Base-by-base conservation (phyloP, 176 grass and related monocot species). In the Carex kokanica region DNA sequence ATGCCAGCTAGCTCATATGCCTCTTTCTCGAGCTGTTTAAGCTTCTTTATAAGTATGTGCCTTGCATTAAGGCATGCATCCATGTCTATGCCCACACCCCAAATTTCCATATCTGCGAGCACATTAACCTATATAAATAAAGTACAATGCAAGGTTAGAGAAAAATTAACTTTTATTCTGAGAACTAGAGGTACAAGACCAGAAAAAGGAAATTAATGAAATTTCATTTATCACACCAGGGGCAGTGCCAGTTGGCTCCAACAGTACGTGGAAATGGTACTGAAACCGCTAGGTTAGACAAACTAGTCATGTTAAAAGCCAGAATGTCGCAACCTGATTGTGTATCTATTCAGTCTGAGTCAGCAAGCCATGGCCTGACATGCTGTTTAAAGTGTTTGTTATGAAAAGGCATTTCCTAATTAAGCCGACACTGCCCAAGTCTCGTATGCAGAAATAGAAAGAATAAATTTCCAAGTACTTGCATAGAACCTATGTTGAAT, bases 21-120 rank as follows among this genome's bases (percentile, higher is more conserved):
- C 86, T 98, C 86, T 68, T 88, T 94, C 87, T 94, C 92, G 78
- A 98, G 90, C 65, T 94, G 90, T 85, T 91, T 98, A 38, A 98
- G 82, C 81, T 91, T 98, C 83, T 82, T 94, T 69, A 93, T 91
- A 85, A 98, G 87, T 88, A 90, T 81, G 85, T 94, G 87, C 51
- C 95, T 91, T 24, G 87, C 90, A 55, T 12, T 84, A 61, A 98
- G 90, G 63, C 92, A 98, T 70, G 88, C 88, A 79, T 98, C 95
- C 92, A 98, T 94, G 86, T 98, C 89, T 87, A 93, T 88, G 66
- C 92, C 95, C 62, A 98, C 89, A 57, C 95, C 95, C 88, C 95
- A 91, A 81, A 91, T 82, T 78, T 94, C 95, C 95, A 98, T 98
- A 83, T 94, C 95, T 79, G 92, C 95, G 67, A 98, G 88, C 81